A percentile compares a stretch with the other conserved stretches of the same genome.
phyloP scores from a whole-genome alignment of 1,139 yeast genomes.

The Chernovozyma aurita region DNA sequence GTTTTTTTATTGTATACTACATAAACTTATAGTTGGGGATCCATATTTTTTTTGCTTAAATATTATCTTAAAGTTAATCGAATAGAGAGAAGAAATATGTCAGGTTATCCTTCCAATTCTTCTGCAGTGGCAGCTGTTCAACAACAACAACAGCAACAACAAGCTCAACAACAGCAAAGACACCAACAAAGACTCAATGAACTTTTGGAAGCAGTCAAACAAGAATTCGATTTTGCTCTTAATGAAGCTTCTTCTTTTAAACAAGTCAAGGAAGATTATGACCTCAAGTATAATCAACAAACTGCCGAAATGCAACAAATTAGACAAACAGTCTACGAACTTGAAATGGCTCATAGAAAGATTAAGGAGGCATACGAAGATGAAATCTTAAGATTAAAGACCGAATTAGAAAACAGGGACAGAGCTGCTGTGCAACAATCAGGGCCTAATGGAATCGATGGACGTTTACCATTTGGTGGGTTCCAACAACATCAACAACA shows the following conservation, averaged over 20 bases:
- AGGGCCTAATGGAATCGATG: constrained; percentile 11
- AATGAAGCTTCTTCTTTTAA: constrained; percentile 85
- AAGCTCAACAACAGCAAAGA: too few relatives aligned
- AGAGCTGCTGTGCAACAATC: constrained; percentile 33
- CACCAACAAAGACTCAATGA: constrained; percentile 62
- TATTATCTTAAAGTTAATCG: background rate
- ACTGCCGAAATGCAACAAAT: constrained; percentile 93
- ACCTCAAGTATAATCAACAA: constrained; percentile 85
- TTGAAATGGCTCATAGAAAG: constrained; percentile 90
- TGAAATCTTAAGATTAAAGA: constrained; percentile 80
- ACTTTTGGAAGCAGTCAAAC: constrained; percentile 85
- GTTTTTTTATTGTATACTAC: too few relatives aligned
- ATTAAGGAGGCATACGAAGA: constrained; percentile 96
- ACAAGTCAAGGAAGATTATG: constrained; percentile 91
- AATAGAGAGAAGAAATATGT: too few relatives aligned
- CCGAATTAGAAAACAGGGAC: constrained; percentile 77
- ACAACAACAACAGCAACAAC: too few relatives aligned
- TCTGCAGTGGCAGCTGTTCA: constrained; percentile 24
- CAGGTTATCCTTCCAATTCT: constrained; percentile 34
- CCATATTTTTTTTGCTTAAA: background rate
- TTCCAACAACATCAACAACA: constrained; percentile 22
- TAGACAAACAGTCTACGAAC: constrained; percentile 87
- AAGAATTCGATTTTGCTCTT: constrained; percentile 82
- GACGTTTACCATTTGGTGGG: constrained; percentile 12
- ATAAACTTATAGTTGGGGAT: too few relatives aligned